Evolutionary conservation across 495 filamentous ascomycete species (phyloP), one percentile per base, ranked within the genome.

Genomic region (Penicillium lividum): DNA sequence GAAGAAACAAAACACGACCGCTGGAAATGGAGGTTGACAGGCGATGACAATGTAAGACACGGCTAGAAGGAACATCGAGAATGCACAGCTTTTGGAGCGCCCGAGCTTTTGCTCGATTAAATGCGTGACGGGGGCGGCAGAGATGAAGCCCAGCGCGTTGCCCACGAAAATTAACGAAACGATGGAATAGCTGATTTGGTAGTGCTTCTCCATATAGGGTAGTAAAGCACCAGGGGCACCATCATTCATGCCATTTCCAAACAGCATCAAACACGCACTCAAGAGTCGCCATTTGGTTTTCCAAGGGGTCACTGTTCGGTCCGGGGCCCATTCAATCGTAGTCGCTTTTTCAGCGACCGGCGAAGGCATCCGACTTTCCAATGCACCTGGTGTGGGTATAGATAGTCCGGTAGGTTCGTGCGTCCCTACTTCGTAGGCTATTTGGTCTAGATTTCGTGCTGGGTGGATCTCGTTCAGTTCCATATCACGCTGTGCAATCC

Each of bases 161-260:
- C 86, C 79, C 28, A 96, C 81, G 77, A 93, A 94, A 63, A 96
- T 86, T 7, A 92, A 71, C 10, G 90, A 91, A 27, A 92, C 86
- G 25, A 89, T 65, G 6, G 87, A 84, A 58, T 92, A 92, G 52
- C 83, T 85, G 51, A 93, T 89, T 49, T 74, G 54, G 65, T 92
- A 93, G 56, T 87, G 60, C 16, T 77, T 79, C 73, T 92, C 88
- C 62, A 93, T 86, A 59, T 88, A 87, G 1, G 89, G 89, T 62
- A 93, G 86, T 45, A 93, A 63, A 31, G 89, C 87, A 63, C 89
- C 90, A 4, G 87, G 82, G 1, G 86, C 86, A 22, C 81, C 78
- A 68, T 89, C 86, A 51, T 77, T 83, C 54, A 89, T 64, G 0
- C 86, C 86, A 57, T 80, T 82, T 8, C 75, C 71, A 59, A 89